A percentile compares a stretch with the other conserved stretches of the same genome.
These are phyloP conservation scores for Xylaria sp. DNA, from an alignment of 2,329 filamentous ascomycete species.

Conservation along the genomic window DNA sequence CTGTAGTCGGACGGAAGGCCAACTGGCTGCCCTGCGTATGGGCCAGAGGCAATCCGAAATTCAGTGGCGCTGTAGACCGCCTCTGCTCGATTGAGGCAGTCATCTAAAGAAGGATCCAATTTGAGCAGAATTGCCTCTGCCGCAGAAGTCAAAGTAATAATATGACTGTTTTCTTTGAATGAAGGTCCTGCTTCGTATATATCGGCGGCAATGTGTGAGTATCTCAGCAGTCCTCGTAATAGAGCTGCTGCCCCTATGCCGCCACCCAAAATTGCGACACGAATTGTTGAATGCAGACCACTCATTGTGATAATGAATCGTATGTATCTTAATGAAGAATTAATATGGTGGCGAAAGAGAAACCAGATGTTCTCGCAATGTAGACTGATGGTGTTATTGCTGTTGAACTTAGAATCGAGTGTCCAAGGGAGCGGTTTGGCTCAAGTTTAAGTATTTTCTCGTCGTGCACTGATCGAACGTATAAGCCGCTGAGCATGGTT, in stretches of 20 bases:
- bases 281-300: slow-evolving; percentile 41
- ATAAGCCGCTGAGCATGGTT: background rate
- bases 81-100: slow-evolving; percentile 45
- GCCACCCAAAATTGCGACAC: slow-evolving; percentile 49
- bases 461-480: slow-evolving; percentile 7
- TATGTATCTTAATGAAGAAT: background rate
- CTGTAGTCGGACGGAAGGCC: slow-evolving; percentile 28
- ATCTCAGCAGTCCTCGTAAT: slow-evolving; percentile 45
- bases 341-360: background rate
- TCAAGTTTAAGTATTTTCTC: slow-evolving; percentile 27
- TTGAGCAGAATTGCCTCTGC: slow-evolving; percentile 42
- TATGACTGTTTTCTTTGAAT: slow-evolving; percentile 44
- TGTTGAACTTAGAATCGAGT: slow-evolving; percentile 3
- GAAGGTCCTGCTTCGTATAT: slow-evolving; percentile 46
- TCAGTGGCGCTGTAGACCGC: slow-evolving; percentile 41
- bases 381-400: background rate
- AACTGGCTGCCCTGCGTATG: slow-evolving; percentile 40
- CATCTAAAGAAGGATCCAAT: slow-evolving; percentile 44
- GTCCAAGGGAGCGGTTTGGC: slow-evolving; percentile 4
- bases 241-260: slow-evolving; percentile 43
- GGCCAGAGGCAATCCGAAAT: slow-evolving; percentile 41
- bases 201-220: slow-evolving; percentile 47
- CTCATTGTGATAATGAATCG: slow-evolving; percentile 36
- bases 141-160: slow-evolving; percentile 38
- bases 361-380: background rate